Base-by-base conservation (phyloP, 1,284 basidiomycete genomes). In the Athelia psychrophila region DNA sequence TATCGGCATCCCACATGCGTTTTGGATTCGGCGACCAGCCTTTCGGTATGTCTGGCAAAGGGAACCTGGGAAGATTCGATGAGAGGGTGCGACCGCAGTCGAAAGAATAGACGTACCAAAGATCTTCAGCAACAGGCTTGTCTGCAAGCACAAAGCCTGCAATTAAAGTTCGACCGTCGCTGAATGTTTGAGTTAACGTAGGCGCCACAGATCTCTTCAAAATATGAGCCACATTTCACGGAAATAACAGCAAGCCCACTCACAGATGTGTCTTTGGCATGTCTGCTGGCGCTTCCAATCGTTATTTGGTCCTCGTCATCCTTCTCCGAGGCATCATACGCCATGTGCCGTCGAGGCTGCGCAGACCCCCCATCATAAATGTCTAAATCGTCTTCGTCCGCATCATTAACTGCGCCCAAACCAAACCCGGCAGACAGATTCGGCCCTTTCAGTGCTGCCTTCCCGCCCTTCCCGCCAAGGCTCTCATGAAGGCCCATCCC, bases 301-400 rank as follows among this genome's bases (percentile, higher is more conserved):
- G 60, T 61, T 48, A 75, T 68, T 6, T 67, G 70, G 5, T 89
- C 85, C 10, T 91, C 85, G 2, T 86, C 81, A 5, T 86, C 83
- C 3, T 74, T 72, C 20, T 81, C 81, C n/a, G 64, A 67, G 27
- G 73, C 68, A 60, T 93, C 91, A 63, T 88, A 95, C 1, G 90
- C 91, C 50, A 84, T 77, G 25, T 78, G 75, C 56, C 72, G 80
- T 55, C 74, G 74, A n/a, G 61, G 60, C 33, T 66, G 55, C 35
- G 59, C 38, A 40, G 68, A 51, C 44, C 67, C 67, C 55, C 70
- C 70, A 58, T 91, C 88, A 61, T 96, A 96, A 1, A 95, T 78
- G 60, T 95, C 93, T 23, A 93, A 59, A 60, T 96, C 93, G 61
- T 95, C 93, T 50, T 95, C 92, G 44, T 94, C 93, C 0, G 88